Conservation (phyloP, 495 filamentous ascomycete genomes). For the Gamarada debralockiae region DNA sequence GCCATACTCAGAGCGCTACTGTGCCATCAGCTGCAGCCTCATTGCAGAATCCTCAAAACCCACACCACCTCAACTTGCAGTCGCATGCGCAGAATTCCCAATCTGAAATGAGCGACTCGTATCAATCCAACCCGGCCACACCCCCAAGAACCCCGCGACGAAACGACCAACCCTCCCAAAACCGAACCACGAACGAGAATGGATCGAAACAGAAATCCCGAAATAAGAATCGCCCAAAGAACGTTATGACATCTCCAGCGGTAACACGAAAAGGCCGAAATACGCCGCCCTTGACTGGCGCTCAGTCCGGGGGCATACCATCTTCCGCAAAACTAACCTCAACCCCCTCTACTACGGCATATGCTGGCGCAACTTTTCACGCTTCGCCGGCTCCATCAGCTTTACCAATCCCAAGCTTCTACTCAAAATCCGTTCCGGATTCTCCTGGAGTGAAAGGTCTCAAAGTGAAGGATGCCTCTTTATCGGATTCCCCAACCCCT, state of each 20-base stretch:
- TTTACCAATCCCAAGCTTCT: conserved; percentile 89
- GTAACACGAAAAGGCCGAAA: conserved; percentile 31
- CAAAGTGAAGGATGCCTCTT: conserved; percentile 34
- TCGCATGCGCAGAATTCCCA: conserved; percentile 16
- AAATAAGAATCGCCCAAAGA: conserved; percentile 33
- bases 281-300: conserved; percentile 35
- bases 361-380: conserved; percentile 94
- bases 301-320: conserved; percentile 26
- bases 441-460: conserved; percentile 38
- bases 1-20: conserved; percentile 22
- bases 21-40: conserved; percentile 9
- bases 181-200: conserved; percentile 7
- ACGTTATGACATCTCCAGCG: conserved; percentile 30
- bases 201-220: conserved; percentile 31
- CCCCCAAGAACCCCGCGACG: conserved; percentile 25
- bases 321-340: conserved; percentile 23
- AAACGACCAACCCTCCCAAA: conserved; percentile 11
- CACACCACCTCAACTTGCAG: conserved; percentile 24
- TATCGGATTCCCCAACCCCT: conserved; percentile 37
- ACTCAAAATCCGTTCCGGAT: conserved; percentile 75
- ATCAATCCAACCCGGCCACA: conserved; percentile 13
- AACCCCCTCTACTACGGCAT: conserved; percentile 57
- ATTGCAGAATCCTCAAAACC: conserved; percentile 24
- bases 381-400: conserved; percentile 89
- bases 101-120: conserved; percentile 20